Base-by-base conservation (phyloP, 345 rosid species). In the Moringa oleifera region DNA sequence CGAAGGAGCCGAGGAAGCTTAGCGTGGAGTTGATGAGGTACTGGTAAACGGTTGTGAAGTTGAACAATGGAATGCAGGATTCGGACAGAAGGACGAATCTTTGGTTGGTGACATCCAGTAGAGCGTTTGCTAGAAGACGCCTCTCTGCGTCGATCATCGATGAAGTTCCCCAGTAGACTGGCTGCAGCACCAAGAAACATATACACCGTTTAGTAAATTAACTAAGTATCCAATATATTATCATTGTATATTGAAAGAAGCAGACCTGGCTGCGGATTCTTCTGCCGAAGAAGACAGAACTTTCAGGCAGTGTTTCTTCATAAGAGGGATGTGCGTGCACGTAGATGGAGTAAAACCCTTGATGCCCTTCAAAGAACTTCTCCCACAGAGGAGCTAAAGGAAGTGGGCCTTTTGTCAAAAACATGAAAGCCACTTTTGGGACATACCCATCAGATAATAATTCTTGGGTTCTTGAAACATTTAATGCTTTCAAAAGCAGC, bases 381-480 rank as follows among this genome's bases (percentile, higher is more conserved):
- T 88, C 97, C 95, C 97, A 88, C 72, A 88, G 45, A 0, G 81
- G 81, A 74, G 89, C 84, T 67, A 90, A 71, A 18, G 85, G 80
- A 57, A 90, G 77, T 8, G 81, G 76, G 23, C 92, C 85, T 46
- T 53, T 70, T 2, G 86, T 80, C 83, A 90, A 63, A 78, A 85
- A 90, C 92, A 90, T 66, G 72, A 90, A 90, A 0, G 92, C 97
- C 58, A 90, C 82, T 57, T 85, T 90, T 4, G 73, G 75, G 18
- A 70, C 70, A 19, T 23, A 65, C 12, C 2, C 17, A 41, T 41
- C 6, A 41, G 6, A 4, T 5, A 1, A 11, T 67, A 59, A 67
- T 6, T 54, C 47, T 4, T 23, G 13, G 33, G 54, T 47, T 36
- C 50, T 54, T 8, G 70, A 57, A 51, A 50, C 71, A 76, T 59